Base-by-base conservation (phyloP, 2,329 filamentous ascomycete species). In the Tolypocladium nubicola region DNA sequence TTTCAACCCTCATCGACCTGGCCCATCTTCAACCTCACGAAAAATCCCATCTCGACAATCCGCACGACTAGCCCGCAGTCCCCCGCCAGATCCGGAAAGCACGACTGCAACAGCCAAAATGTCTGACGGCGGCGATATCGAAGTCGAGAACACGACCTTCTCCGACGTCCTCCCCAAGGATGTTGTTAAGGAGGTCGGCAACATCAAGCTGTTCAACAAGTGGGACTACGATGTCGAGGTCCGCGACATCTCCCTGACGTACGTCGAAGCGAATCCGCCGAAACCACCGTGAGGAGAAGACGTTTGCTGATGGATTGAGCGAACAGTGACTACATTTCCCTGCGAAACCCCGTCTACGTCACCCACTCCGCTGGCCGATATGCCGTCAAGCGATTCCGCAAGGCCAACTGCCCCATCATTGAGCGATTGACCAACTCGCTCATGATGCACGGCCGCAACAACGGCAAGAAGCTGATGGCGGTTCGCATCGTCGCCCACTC, bases 361-460 rank as follows among this genome's bases (percentile, higher is more conserved):
- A 91, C 94, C 76, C 94, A 99, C 87, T 96, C 92, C 67, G 94
- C 95, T 74, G 94, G 94, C 76, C 90, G 92, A 76, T 99, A 96
- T 86, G 94, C 94, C 75, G 86, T 88, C 81, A 99, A 99, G 91
- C 89, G 95, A 76, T 99, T 99, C 90, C 90, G 94, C 84, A 99
- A 99, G 88, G 94, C 95, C 77, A 95, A 97, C 86, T 99, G 94
- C 90, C 94, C 94, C 73, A 97, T 99, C 87, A 97, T 99, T 76
- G 94, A 99, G 89, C 93, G 94, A 78, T 88, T 99, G 71, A 99
- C 94, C 85, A 99, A 99, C 89, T 97, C 94, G 61, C 88, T 99
- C 77, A 99, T 99, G 95, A 97, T 97, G 93, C 96, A 99, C 88
- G 94, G 94, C 80, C 94, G 94, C 82, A 99, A 99, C 90, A 99